Evolutionary conservation across 78 protist species (phyloP), one percentile per base, ranked within the genome.

Genomic region (slime mould (Dictyostelium discoideum)): DNA sequence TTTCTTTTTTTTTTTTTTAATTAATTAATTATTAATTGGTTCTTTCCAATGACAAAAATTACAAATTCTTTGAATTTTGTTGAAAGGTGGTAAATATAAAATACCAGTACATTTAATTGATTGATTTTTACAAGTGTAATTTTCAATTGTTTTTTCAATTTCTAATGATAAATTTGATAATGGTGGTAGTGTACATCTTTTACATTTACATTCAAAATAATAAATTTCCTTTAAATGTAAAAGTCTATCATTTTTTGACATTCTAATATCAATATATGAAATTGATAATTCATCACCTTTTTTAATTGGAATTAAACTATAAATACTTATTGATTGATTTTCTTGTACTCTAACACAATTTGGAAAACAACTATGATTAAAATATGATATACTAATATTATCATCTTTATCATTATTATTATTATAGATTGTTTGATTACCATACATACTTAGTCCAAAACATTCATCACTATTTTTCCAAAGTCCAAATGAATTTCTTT

Each of bases 281-380:
- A 87, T 87, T 40, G 57, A 24, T 13, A 87, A 40, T 29, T 87
- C 93, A 8, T 87, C 85, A 54, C 44, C 42, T 13, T 44, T 44
- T 11, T 50, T 60, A 24, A 87, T 87, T 26, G 82, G 85, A 18
- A 69, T 22, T 29, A 87, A 29, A 18, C 54, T 76, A 48, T 78
- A 11, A 39, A 87, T n/a, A 10, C 44, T 60, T 3, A 87, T 87
- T 14, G 63, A 26, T 57, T 32, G n/a, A 16, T 74, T 74, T 22
- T 39, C n/a, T 37, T 87, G 93, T 39, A 87, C 85, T 37, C 93
- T 42, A 22, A 76, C 50, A 20, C 67, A 79, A 87, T 78, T 87
- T 87, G 93, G 93, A 37, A 54, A 87, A 42, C 93, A 87, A 57
- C 80, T 57, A 78, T 87, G 93, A 87, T 87, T 87, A 73, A 87